Evolutionary conservation across 192 early-diverging fungal species (phyloP), one percentile per base, ranked within the genome.

Genomic region (Phlyctochytrium bullatum): DNA sequence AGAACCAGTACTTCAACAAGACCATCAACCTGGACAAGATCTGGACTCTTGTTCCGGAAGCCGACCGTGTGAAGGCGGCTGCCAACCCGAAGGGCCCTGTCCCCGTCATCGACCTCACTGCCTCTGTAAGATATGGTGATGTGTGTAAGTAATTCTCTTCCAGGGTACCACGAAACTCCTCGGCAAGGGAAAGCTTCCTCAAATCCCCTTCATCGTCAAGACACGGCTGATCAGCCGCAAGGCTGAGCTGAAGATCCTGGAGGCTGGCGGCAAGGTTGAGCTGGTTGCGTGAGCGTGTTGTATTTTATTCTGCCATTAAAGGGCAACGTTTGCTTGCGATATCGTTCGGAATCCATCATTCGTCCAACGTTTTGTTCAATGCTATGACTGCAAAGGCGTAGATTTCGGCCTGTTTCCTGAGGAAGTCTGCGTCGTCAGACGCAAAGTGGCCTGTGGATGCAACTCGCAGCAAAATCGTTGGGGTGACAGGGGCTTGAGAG

Each of bases 231-330:
- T 98, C 75, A 92, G 90, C 77, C 84, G 88, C 77, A 78, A 82
- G 73, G 97, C 97, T 53, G 97, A 98, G 88, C 86, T 96, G 84
- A 98, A 98, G 93, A 97, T 98, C 88, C 92, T 96, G 85, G 90
- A 85, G 74, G 94, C 86, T 73, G 97, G 97, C 84, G 97, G 97
- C 34, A 75, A 78, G 69, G 83, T 85, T 47, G 83, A 85, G 71
- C 75, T 85, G 52, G 66, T 78, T 69, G 83, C 83, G 40, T 85
- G 80, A 78, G 20, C 40, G 40, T 47, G 40, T 47, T 47, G 40
- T 6, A 20, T 47, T 47, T 47, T 47, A 47, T 47, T 20, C 40
- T 47, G 40, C 20, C 10, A 14, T 47, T 20, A 47, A 47, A 20
- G 6, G 6, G 10, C 40, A 47, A 47, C 40, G 40, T 47, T 20